Evolutionary conservation across 129 eudicot species (phyloP), one percentile per base, ranked within the genome.

Genomic region (Erigeron canadensis): DNA sequence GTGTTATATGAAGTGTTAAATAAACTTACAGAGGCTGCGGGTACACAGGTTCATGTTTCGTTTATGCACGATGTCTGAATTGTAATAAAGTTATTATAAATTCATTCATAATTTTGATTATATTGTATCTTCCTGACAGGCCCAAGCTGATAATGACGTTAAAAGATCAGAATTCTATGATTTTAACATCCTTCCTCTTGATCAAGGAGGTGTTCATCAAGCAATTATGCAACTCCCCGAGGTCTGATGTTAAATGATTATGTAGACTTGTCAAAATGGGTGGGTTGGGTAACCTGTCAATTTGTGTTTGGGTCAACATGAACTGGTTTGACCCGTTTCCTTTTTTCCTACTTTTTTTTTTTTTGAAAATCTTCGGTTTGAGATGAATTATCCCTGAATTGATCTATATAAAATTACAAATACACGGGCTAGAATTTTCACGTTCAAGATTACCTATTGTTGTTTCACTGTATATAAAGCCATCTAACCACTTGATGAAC

Each of bases 171-270:
- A 86, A 46, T 79, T 84, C 63, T 91, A 77, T 69, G 91, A 85
- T 75, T 89, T 84, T 73, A 94, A 94, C 89, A 87, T 94, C 74
- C 96, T 94, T 80, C 99, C 99, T 63, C 96, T 94, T 79, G 89
- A 86, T 84, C 88, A 84, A 74, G 96, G 95, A 80, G 97, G 97
- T 48, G 87, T 83, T 72, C 90, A 87, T 77, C 99, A 84, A 56
- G 87, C 97, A 44, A 94, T 94, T 38, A 94, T 90, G 99, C 99
- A 94, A 80, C 93, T 94, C 60, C 97, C 96, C 11, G 99, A 94
- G 99, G 99, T 94, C n/a, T 65, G 83, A 61, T 78, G 43, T 41
- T 65, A 41, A 8, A 12, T 44, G 15, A 62, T 62, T 63, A 28
- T 51, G 18, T 57, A 11, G 13, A 21, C 13, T 16, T 4, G 43